Evolutionary conservation across 805 yeast genomes (phyloP).

Genomic region (Metschnikowia borealis): DNA sequence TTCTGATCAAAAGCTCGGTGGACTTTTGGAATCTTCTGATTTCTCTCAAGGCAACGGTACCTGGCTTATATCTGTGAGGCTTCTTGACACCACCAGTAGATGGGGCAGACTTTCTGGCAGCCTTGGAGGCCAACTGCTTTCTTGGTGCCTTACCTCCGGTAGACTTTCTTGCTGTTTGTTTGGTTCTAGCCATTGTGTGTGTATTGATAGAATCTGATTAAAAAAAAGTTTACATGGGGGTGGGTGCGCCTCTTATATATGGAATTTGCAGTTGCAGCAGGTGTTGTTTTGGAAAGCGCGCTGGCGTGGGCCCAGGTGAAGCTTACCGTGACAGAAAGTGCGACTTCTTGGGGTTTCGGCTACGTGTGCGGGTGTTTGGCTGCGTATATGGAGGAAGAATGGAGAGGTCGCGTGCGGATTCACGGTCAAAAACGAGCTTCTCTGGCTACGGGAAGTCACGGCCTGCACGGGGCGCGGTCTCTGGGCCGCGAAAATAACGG

Average conservation of each 20-base stretch:
- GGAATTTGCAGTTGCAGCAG: constrained; percentile 1
- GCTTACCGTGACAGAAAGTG: neutral
- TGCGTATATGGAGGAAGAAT: too few species aligned
- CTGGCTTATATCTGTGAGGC: constrained; percentile 96
- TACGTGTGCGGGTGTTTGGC: too few species aligned
- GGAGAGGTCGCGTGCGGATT: neutral
- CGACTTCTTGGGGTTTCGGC: too few species aligned
- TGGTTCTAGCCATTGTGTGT: constrained; percentile 77
- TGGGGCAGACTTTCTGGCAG: constrained; percentile 92
- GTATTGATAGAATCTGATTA: neutral
- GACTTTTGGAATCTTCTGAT: constrained; percentile 97
- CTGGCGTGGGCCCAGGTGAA: neutral
- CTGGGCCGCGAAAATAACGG: neutral
- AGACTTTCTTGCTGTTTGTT: constrained; percentile 91
- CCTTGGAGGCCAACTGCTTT: constrained; percentile 88
- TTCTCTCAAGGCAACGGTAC: constrained; percentile 95
- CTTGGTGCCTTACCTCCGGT: constrained; percentile 97
- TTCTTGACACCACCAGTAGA: constrained; percentile 89
- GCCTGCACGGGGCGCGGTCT: neutral
- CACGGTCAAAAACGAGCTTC: neutral
- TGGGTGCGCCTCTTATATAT: constrained; percentile 10
- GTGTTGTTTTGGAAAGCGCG: constrained; percentile 4
- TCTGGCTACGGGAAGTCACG: neutral
- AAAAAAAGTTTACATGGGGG: neutral
- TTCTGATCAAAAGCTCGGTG: constrained; percentile 91